phyloP scores from a whole-genome alignment of 1,139 yeast species.

The Yamadazyma sp. region DNA sequence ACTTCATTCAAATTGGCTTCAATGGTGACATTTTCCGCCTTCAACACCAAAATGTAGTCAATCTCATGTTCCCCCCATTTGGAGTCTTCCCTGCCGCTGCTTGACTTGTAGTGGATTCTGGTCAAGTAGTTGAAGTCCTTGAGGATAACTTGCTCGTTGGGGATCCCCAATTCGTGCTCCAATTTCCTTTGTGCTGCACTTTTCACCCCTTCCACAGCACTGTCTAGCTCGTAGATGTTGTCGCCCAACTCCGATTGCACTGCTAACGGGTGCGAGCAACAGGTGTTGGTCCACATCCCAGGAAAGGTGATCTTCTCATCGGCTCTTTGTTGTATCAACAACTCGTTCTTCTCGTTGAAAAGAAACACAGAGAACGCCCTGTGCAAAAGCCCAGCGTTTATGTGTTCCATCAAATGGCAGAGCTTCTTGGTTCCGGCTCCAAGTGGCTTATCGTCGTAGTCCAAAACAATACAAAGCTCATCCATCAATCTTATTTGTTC shows the following conservation, averaged over 20 bases:
- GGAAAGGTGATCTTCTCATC: slow-evolving; percentile 96
- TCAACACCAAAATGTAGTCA: slow-evolving; percentile 85
- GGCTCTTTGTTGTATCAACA: slow-evolving; percentile 91
- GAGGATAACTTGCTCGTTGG: slow-evolving; percentile 58
- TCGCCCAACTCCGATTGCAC: slow-evolving; percentile 64
- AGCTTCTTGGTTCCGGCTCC: slow-evolving; percentile 95
- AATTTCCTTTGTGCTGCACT: slow-evolving; percentile 90
- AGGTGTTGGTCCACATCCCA: slow-evolving; percentile 96
- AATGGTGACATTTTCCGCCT: slow-evolving; percentile 54
- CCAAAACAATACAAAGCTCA: slow-evolving; percentile 91
- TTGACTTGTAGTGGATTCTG: slow-evolving; percentile 87
- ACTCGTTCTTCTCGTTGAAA: slow-evolving; percentile 73
- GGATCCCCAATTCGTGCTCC: slow-evolving; percentile 89
- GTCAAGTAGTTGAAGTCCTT: slow-evolving; percentile 79
- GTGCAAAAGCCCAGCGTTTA: slow-evolving; percentile 81
- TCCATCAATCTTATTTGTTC: slow-evolving; percentile 96
- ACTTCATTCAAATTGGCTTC: slow-evolving; percentile 79
- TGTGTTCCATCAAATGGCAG: slow-evolving; percentile 88
- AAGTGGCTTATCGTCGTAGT: slow-evolving; percentile 79
- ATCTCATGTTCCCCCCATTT: slow-evolving; percentile 98
- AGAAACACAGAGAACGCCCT: slow-evolving; percentile 94
- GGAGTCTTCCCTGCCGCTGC: slow-evolving; percentile 62
- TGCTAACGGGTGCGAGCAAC: slow-evolving; percentile 96
- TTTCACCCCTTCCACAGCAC: slow-evolving; percentile 75
- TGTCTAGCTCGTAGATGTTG: slow-evolving; percentile 28